These are phyloP conservation scores for Acer saccharum DNA, from an alignment of 345 rosid species.

Conservation along the genomic window DNA sequence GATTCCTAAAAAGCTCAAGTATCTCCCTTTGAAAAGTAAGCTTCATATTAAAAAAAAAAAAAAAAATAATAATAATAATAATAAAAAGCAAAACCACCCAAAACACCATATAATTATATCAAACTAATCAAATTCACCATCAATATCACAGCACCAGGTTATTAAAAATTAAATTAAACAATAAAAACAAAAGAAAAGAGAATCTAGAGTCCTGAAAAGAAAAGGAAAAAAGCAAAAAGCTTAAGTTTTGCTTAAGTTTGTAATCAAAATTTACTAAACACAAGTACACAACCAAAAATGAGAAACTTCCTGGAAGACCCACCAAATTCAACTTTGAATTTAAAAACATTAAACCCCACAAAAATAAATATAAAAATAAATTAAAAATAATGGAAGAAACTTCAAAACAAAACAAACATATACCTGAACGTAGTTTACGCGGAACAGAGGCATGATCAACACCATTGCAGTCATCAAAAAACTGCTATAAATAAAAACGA, in stretches of 20 bases:
- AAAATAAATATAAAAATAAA: slow-evolving; percentile 6
- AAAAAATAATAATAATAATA: neutral
- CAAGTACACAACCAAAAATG: slow-evolving; percentile 23
- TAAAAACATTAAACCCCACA: slow-evolving; percentile 15
- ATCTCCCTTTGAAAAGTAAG: slow-evolving; percentile 34
- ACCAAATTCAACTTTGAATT: slow-evolving; percentile 20
- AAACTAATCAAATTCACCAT: slow-evolving; percentile 24
- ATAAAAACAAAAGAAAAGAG: slow-evolving; percentile 29
- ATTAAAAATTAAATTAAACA: slow-evolving; percentile 19
- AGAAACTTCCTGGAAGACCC: slow-evolving; percentile 58
- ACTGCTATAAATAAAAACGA: slow-evolving; percentile 27
- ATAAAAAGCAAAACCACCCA: neutral
- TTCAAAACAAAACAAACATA: slow-evolving; percentile 29
- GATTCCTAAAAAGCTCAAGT: slow-evolving; percentile 28
- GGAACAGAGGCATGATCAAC: slow-evolving; percentile 84
- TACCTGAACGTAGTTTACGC: slow-evolving; percentile 96
- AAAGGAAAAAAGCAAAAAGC: slow-evolving; percentile 40
- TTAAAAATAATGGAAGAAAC: slow-evolving; percentile 4
- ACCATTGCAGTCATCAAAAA: slow-evolving; percentile 50
- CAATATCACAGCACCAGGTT: slow-evolving; percentile 12
- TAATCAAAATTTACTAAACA: slow-evolving; percentile 36
- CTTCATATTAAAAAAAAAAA: slow-evolving; percentile 14
- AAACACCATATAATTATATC: slow-evolving; percentile 16
- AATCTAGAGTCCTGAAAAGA: slow-evolving; percentile 55
- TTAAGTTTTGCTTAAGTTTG: slow-evolving; percentile 47